These are phyloP conservation scores for Eucalyptus sideroxylon DNA, from an alignment of 345 rosid genomes.

Conservation along the genomic window DNA sequence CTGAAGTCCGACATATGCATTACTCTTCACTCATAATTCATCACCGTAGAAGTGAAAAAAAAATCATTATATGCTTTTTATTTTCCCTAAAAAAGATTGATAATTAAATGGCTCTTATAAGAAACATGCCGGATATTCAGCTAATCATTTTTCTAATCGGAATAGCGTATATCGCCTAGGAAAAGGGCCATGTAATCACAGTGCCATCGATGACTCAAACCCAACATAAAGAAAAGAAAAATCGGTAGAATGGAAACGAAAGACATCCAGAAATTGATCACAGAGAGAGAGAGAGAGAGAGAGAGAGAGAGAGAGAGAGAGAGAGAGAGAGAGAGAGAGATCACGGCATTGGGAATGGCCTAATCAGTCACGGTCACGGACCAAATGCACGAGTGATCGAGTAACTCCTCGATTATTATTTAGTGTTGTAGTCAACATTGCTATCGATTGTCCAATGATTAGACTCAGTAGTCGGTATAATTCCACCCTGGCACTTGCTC, in stretches of 20 bases:
- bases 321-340: not conserved
- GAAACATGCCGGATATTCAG: not conserved
- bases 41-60: slow-evolving; percentile 1
- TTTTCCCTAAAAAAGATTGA: not conserved
- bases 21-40: not conserved
- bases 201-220: not conserved
- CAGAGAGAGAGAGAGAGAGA: not conserved
- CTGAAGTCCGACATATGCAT: slow-evolving; percentile 16
- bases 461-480: not conserved
- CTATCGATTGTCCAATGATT: not conserved
- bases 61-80: not conserved
- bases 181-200: slow-evolving; percentile 6
- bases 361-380: slow-evolving; percentile 1
- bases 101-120: slow-evolving; percentile 5
- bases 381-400: not conserved
- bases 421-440: not conserved
- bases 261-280: not conserved
- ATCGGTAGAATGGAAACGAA: not conserved
- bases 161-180: slow-evolving; percentile 23
- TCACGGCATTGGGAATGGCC: slow-evolving; percentile 2
- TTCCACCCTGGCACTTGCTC: not conserved
- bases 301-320: too few species aligned
- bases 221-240: not conserved
- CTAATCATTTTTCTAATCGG: slow-evolving; percentile 1
- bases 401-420: not conserved